Percentiles rank a stretch among this genome's conserved stretches.
Evolutionary conservation across 176 grass and related monocot genomes (phyloP).

Genomic region (Oryza longistaminata): DNA sequence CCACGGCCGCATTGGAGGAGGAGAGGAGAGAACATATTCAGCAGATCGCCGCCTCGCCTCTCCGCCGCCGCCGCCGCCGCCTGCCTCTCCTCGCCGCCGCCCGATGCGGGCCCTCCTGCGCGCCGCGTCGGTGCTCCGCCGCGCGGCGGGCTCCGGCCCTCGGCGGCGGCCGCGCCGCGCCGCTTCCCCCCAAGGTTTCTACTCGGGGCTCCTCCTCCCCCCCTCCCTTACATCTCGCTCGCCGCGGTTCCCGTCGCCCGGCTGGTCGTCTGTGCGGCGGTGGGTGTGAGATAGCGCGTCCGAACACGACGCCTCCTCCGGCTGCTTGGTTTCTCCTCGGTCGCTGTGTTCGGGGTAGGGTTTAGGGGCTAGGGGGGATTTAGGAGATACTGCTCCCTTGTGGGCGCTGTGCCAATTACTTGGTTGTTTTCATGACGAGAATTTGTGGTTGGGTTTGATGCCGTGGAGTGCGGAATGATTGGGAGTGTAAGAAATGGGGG

Average conservation of each 20-base stretch:
- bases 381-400: too few relatives aligned
- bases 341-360: background rate
- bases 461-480: background rate
- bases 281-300: background rate
- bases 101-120: conserved; percentile 40
- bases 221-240: background rate
- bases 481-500: conserved; percentile 4
- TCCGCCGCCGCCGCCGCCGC: background rate
- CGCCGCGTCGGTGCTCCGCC: conserved; percentile 32
- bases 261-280: too few relatives aligned
- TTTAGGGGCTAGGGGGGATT: background rate
- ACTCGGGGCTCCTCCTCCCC: too few relatives aligned
- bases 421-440: background rate
- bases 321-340: background rate
- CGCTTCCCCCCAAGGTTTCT: conserved; percentile 33
- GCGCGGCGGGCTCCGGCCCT: background rate
- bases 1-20: background rate
- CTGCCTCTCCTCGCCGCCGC: background rate
- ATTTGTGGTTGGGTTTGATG: background rate
- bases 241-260: background rate
- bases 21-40: background rate
- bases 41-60: background rate
- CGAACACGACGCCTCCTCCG: background rate
- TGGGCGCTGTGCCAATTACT: background rate
- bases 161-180: background rate